phyloP scores from a whole-genome alignment of 768 basidiomycete species.

The Candolleomyces efflorescens region DNA sequence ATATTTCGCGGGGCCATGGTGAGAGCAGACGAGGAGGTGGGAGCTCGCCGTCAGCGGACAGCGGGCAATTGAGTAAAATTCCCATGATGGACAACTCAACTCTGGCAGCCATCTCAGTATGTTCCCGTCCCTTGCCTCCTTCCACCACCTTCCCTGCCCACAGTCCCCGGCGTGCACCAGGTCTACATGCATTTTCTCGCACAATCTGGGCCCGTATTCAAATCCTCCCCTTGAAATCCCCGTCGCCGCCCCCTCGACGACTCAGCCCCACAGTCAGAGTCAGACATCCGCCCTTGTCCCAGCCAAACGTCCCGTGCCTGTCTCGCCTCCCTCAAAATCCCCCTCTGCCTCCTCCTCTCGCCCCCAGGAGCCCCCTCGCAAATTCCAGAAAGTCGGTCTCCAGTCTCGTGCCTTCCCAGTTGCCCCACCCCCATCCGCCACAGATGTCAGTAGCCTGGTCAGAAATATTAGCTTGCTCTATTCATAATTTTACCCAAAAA shows the following conservation, averaged over 20 bases:
- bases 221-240: constrained; percentile 37
- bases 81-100: constrained; percentile 1
- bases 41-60: not conserved
- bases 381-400: constrained; percentile 54
- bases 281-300: constrained; percentile 30
- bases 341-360: constrained; percentile 17
- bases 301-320: constrained; percentile 46
- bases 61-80: not conserved
- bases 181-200: constrained; percentile 63
- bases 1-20: not conserved
- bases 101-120: constrained; percentile 29
- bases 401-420: constrained; percentile 38
- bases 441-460: constrained; percentile 23
- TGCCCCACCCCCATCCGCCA: constrained; percentile 31
- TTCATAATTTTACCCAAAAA: constrained; percentile 19
- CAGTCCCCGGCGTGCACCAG: constrained; percentile 44
- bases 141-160: constrained; percentile 59
- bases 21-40: not conserved
- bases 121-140: constrained; percentile 62
- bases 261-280: constrained; percentile 11
- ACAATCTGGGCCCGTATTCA: constrained; percentile 30
- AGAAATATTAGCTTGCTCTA: constrained; percentile 1
- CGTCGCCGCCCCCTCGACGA: constrained; percentile 19
- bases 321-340: constrained; percentile 23
- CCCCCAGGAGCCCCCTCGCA: constrained; percentile 51